Percentiles rank a stretch among this genome's conserved stretches.
These are phyloP conservation scores for Zymoseptoria pseudotritici DNA, from an alignment of 2,329 filamentous ascomycete genomes.

Conservation along the genomic window DNA sequence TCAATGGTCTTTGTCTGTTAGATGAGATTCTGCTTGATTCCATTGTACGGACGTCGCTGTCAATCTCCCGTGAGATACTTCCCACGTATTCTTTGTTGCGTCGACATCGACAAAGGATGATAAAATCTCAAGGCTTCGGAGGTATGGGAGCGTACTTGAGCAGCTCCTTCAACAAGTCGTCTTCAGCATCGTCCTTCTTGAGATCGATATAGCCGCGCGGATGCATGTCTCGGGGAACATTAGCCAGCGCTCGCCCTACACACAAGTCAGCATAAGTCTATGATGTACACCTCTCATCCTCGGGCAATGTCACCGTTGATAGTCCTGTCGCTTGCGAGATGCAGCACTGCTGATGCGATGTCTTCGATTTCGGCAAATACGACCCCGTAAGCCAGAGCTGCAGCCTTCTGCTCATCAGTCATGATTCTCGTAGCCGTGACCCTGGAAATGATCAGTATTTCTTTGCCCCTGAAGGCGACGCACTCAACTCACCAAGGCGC, in stretches of 20 bases:
- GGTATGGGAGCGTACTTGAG: not conserved
- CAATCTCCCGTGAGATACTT: not conserved
- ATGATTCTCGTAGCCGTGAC: constrained; percentile 22
- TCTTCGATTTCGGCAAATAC: constrained; percentile 20
- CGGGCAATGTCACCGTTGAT: constrained; percentile 16
- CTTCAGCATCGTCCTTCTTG: constrained; percentile 9
- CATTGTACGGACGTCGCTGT: not conserved
- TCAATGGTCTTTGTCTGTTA: not conserved
- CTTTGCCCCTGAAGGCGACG: no score
- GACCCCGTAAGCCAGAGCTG: constrained; percentile 8
- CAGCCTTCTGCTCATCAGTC: constrained; percentile 12
- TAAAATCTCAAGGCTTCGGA: not conserved
- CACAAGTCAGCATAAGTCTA: not conserved
- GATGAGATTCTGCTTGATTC: not conserved
- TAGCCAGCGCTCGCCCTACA: constrained; percentile 17
- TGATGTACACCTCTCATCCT: not conserved
- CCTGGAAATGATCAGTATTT: constrained; percentile 9
- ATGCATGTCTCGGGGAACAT: constrained; percentile 13
- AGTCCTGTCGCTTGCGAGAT: constrained; percentile 15
- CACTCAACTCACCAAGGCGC: constrained; percentile 19
- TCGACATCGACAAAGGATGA: not conserved
- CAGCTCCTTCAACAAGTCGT: not conserved
- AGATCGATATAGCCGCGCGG: constrained; percentile 18
- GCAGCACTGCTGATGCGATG: constrained; percentile 16
- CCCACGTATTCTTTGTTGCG: not conserved